A percentile compares a stretch with the other conserved stretches of the same genome.
Conservation (phyloP, 768 basidiomycete genomes). For the Leccinum aurantiacum region DNA sequence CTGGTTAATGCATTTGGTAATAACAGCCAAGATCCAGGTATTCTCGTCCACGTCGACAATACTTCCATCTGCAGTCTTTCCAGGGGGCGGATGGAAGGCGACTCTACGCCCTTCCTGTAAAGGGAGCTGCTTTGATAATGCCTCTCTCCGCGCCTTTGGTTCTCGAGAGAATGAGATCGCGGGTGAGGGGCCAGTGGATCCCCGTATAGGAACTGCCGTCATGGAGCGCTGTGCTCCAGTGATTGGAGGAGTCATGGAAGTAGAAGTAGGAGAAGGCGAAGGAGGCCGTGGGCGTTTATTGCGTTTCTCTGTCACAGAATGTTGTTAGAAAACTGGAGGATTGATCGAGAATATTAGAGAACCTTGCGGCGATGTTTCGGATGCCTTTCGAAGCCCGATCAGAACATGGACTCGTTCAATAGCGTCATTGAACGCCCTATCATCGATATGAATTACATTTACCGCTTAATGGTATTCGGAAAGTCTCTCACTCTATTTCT, state of each 20-base stretch:
- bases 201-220: conserved; percentile 37
- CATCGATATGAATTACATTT: conserved; percentile 8
- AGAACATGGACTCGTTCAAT: conserved; percentile 69
- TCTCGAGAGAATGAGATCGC: conserved; percentile 58
- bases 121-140: conserved; percentile 59
- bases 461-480: conserved; percentile 2
- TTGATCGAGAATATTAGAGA: conserved; percentile 4
- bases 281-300: conserved; percentile 71
- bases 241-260: conserved; percentile 36
- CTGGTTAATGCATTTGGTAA: conserved; percentile 65
- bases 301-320: conserved; percentile 57
- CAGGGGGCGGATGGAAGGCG: conserved; percentile 71
- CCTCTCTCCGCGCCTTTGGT: conserved; percentile 65
- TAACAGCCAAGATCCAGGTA: conserved; percentile 78
- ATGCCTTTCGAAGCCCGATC: conserved; percentile 70
- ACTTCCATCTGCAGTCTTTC: conserved; percentile 51
- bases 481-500: conserved; percentile 58
- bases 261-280: conserved; percentile 63
- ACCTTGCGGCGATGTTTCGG: conserved; percentile 63
- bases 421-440: conserved; percentile 69
- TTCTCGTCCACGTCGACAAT: conserved; percentile 49
- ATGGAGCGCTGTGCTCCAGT: conserved; percentile 19
- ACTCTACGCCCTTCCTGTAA: conserved; percentile 76
- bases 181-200: conserved; percentile 56
- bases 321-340: conserved; percentile 3